Evolutionary conservation across 192 early-diverging fungal species (phyloP).

Genomic region (Diversispora eburnea): DNA sequence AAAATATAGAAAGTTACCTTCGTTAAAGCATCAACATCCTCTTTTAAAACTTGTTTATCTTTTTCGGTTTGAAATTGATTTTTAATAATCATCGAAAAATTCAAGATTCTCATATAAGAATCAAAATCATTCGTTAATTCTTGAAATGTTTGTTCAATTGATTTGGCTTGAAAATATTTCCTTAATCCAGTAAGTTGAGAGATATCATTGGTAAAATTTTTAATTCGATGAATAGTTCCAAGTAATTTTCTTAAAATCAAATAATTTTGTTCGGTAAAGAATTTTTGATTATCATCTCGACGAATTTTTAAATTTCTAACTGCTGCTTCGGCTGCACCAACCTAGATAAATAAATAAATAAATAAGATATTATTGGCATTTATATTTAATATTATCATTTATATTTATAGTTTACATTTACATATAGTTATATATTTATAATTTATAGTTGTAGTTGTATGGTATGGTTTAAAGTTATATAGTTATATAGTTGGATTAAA

Average conservation of each 20-base stretch:
- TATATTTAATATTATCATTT: too few relatives aligned
- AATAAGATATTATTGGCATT: background rate
- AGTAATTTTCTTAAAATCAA: background rate
- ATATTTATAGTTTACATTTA: too few relatives aligned
- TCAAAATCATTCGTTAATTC: constrained; percentile 26
- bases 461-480: too few relatives aligned
- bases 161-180: constrained; percentile 9
- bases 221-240: background rate
- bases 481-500: too few relatives aligned
- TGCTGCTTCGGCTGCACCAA: background rate
- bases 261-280: constrained; percentile 15
- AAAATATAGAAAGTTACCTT: background rate
- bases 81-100: background rate
- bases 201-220: constrained; percentile 7
- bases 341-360: background rate
- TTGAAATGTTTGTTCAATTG: constrained; percentile 1
- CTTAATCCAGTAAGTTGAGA: background rate
- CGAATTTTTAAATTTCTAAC: constrained; percentile 1
- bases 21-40: background rate
- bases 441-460: too few relatives aligned
- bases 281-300: background rate
- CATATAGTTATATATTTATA: too few relatives aligned
- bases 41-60: background rate
- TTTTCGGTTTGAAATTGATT: background rate
- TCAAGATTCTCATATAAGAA: constrained; percentile 24